Conservation (phyloP, 2,329 filamentous ascomycete species). For the Pseudophaeomoniella oleicola region DNA sequence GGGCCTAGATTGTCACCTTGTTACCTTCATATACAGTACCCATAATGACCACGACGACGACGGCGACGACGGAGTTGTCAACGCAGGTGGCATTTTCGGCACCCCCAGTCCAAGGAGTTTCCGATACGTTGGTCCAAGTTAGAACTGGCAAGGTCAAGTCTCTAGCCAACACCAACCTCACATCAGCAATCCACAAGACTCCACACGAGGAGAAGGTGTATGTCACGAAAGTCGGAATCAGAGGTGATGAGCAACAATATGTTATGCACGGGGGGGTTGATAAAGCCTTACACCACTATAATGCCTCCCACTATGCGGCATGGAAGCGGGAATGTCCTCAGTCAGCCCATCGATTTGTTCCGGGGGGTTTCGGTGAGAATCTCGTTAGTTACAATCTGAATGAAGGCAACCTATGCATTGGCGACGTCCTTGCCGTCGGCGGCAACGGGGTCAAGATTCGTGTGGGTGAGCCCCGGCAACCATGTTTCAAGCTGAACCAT, state of each 20-base stretch:
- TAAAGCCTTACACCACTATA: slow-evolving; percentile 50
- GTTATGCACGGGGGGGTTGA: slow-evolving; percentile 48
- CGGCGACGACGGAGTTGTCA: neutral
- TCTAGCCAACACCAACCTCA: slow-evolving; percentile 2
- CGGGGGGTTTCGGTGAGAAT: slow-evolving; percentile 52
- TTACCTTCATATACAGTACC: no score
- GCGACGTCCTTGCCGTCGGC: slow-evolving; percentile 41
- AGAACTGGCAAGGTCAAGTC: slow-evolving; percentile 5
- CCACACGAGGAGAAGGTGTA: slow-evolving; percentile 2
- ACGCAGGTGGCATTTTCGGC: neutral
- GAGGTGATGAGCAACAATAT: slow-evolving; percentile 47
- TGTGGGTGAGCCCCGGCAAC: slow-evolving; percentile 46
- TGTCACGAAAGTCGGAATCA: slow-evolving; percentile 29
- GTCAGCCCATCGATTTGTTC: slow-evolving; percentile 35
- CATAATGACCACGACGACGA: neutral
- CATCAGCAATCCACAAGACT: slow-evolving; percentile 6
- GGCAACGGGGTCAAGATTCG: slow-evolving; percentile 34
- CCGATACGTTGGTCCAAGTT: slow-evolving; percentile 5
- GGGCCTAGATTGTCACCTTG: no score
- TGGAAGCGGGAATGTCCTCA: slow-evolving; percentile 41
- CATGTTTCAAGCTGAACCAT: slow-evolving; percentile 56
- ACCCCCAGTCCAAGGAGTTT: neutral
- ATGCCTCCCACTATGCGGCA: slow-evolving; percentile 40
- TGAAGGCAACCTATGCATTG: slow-evolving; percentile 51
- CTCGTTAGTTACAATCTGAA: slow-evolving; percentile 44